Evolutionary conservation across 2,329 filamentous ascomycete genomes (phyloP).

Genomic region (Bipolaris victoriae): DNA sequence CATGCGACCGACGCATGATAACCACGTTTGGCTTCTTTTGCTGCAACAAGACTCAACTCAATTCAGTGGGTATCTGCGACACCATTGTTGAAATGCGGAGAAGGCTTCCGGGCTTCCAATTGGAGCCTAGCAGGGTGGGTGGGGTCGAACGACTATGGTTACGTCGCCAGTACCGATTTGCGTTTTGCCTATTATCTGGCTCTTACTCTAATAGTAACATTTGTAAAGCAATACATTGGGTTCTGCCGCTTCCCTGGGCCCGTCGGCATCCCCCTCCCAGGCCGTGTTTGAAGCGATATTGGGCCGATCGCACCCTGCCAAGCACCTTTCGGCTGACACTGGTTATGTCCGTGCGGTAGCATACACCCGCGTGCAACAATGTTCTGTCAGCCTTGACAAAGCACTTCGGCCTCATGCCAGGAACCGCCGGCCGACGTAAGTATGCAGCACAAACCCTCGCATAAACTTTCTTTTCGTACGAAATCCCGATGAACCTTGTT

Average conservation of each 20-base stretch:
- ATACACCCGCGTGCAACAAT: neutral
- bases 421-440: neutral
- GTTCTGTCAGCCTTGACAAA: neutral
- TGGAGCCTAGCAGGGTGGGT: slow-evolving; percentile 2
- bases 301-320: slow-evolving; percentile 1
- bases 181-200: slow-evolving; percentile 1
- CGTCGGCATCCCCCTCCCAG: neutral
- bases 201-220: slow-evolving; percentile 1
- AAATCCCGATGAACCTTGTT: too few relatives aligned
- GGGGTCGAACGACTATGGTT: slow-evolving; percentile 4
- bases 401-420: neutral
- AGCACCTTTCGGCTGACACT: slow-evolving; percentile 1
- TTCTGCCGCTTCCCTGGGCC: neutral
- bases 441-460: neutral
- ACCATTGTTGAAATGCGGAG: slow-evolving; percentile 4
- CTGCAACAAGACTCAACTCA: slow-evolving; percentile 1
- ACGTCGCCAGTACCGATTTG: slow-evolving; percentile 3
- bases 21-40: slow-evolving; percentile 9
- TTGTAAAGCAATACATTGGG: slow-evolving; percentile 3
- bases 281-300: slow-evolving; percentile 5
- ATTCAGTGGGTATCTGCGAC: slow-evolving; percentile 9
- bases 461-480: neutral
- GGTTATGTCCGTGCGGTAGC: neutral
- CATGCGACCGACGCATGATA: slow-evolving; percentile 2
- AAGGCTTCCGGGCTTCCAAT: slow-evolving; percentile 3